Percentiles rank a stretch among this genome's conserved stretches.
phyloP scores from a whole-genome alignment of 441 rosid species.

The Omphalea diandra region DNA sequence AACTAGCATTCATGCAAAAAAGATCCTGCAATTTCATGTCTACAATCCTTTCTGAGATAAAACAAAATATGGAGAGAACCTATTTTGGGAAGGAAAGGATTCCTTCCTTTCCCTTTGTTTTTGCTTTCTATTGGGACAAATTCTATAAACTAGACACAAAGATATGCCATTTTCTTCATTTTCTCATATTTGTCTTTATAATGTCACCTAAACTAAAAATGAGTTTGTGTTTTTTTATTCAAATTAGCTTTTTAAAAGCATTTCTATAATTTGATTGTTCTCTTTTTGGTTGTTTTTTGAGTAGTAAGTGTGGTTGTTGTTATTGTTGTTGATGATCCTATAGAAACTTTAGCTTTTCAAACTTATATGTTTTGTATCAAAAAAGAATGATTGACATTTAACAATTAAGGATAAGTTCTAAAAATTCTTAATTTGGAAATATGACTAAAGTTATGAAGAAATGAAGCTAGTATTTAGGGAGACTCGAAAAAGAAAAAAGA shows the following conservation, averaged over 20 bases:
- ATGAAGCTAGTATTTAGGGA: background rate
- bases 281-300: background rate
- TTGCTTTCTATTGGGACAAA: too few species aligned
- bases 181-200: background rate
- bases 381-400: too few species aligned
- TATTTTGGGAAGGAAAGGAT: too few species aligned
- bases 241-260: background rate
- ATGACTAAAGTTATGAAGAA: background rate
- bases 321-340: background rate
- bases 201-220: background rate
- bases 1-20: too few species aligned
- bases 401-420: background rate
- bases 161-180: background rate
- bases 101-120: too few species aligned
- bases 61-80: too few species aligned
- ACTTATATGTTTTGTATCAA: background rate
- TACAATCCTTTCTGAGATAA: too few species aligned
- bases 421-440: too few species aligned
- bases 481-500: background rate
- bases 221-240: background rate
- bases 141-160: background rate
- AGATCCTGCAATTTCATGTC: too few species aligned
- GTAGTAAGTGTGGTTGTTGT: background rate
- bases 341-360: background rate
- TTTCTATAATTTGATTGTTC: background rate